Conservation (phyloP, 129 eudicot species). For the Tagetes patula region DNA sequence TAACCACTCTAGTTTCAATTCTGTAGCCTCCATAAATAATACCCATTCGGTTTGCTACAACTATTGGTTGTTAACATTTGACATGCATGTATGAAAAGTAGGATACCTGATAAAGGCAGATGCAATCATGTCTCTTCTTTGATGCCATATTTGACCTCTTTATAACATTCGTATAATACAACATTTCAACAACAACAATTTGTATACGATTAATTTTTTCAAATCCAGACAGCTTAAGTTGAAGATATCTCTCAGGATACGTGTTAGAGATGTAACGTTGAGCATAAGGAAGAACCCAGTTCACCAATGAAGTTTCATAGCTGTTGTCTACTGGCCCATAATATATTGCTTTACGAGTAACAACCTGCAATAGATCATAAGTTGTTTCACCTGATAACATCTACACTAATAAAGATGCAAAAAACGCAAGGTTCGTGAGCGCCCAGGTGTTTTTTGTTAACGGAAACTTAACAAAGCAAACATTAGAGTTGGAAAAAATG, state of each 20-base stretch:
- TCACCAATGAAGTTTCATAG: conserved; percentile 47
- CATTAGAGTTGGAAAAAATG: not conserved
- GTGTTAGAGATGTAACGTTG: conserved; percentile 69
- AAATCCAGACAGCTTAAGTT: conserved; percentile 42
- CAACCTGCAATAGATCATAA: conserved; percentile 48
- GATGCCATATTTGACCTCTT: conserved; percentile 46
- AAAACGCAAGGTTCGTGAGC: not conserved
- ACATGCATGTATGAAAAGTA: not conserved
- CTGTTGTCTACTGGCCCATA: conserved; percentile 57
- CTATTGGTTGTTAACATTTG: not conserved
- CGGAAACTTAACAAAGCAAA: not conserved
- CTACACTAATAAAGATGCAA: not conserved
- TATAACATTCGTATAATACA: conserved; percentile 68
- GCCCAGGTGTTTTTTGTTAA: not conserved
- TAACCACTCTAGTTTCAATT: not conserved
- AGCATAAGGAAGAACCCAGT: conserved; percentile 85
- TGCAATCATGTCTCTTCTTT: conserved; percentile 56
- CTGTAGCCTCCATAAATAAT: not conserved
- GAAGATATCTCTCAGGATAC: conserved; percentile 55
- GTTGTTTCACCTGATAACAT: not conserved
- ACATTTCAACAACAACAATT: conserved; percentile 69
- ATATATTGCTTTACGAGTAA: conserved; percentile 69
- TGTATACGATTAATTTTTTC: conserved; percentile 27
- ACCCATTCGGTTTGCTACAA: not conserved
- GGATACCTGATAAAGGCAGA: conserved; percentile 53